Percentiles rank a stretch among this genome's conserved stretches.
Conservation (phyloP, 495 filamentous ascomycete genomes). For the Xylaria bambusicola region DNA sequence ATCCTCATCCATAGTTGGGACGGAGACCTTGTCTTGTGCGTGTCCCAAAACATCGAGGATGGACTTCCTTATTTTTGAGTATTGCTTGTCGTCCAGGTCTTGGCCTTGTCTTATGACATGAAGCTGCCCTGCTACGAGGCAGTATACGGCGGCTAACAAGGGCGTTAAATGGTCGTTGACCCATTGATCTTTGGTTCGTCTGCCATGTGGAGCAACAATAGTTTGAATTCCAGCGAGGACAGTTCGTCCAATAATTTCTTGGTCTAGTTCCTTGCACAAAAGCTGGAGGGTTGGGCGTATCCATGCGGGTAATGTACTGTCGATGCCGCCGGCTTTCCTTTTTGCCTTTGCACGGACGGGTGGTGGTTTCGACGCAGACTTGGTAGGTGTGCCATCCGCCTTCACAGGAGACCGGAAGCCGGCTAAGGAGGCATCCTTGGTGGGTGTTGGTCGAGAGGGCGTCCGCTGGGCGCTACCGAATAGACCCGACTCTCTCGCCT, state of each 20-base stretch:
- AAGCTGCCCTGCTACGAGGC: slow-evolving; percentile 56
- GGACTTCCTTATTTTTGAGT: slow-evolving; percentile 41
- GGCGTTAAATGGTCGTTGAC: slow-evolving; percentile 52
- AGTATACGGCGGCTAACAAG: slow-evolving; percentile 68
- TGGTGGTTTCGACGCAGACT: slow-evolving; percentile 27
- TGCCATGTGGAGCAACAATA: slow-evolving; percentile 39
- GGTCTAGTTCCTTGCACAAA: slow-evolving; percentile 53
- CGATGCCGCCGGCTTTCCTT: slow-evolving; percentile 27
- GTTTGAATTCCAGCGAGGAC: slow-evolving; percentile 48
- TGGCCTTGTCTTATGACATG: slow-evolving; percentile 37
- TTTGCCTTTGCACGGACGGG: slow-evolving; percentile 25
- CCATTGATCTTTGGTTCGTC: slow-evolving; percentile 50
- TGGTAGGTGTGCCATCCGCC: slow-evolving; percentile 24
- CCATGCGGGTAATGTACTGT: slow-evolving; percentile 61
- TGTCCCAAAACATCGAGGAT: slow-evolving; percentile 41
- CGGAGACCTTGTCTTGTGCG: slow-evolving; percentile 33
- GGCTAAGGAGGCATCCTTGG: slow-evolving; percentile 40
- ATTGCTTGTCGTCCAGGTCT: slow-evolving; percentile 39
- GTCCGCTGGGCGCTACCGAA: slow-evolving; percentile 27
- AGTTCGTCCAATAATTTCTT: slow-evolving; percentile 40
- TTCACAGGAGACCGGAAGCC: slow-evolving; percentile 32
- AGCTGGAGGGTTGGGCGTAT: slow-evolving; percentile 64
- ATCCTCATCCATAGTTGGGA: slow-evolving; percentile 38
- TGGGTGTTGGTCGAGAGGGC: slow-evolving; percentile 27
- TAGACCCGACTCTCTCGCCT: slow-evolving; percentile 27